phyloP scores from a whole-genome alignment of 148 eudicot genomes.

The Rhododendron kiyosumense region DNA sequence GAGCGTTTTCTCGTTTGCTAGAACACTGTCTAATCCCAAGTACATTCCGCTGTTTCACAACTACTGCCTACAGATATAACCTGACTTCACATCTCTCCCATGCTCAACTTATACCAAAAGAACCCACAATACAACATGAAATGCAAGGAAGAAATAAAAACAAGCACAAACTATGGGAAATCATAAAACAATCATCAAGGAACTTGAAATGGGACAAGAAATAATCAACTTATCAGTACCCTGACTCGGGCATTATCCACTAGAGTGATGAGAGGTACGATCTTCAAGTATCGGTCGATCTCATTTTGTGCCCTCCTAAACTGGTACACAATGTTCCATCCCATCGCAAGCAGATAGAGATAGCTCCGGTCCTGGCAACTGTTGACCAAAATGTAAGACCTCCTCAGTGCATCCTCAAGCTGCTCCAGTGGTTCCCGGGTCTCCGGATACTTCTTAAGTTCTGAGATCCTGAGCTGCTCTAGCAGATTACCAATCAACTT shows the following conservation, averaged over 20 bases:
- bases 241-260: slow-evolving; percentile 97
- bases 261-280: slow-evolving; percentile 83
- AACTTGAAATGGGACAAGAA: not conserved
- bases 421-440: slow-evolving; percentile 95
- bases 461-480: slow-evolving; percentile 73
- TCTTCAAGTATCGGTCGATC: slow-evolving; percentile 94
- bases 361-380: slow-evolving; percentile 95
- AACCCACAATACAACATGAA: not conserved
- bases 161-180: not conserved
- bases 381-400: slow-evolving; percentile 76
- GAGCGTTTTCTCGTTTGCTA: not conserved
- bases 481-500: slow-evolving; percentile 84
- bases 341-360: slow-evolving; percentile 92
- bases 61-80: not conserved
- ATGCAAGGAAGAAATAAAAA: not conserved
- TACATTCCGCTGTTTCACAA: not conserved
- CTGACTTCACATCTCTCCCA: not conserved
- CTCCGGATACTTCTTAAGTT: slow-evolving; percentile 80
- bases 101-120: not conserved
- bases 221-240: slow-evolving; percentile 33
- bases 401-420: slow-evolving; percentile 89
- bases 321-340: slow-evolving; percentile 98
- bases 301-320: slow-evolving; percentile 87
- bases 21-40: not conserved
- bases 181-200: not conserved